phyloP scores from a whole-genome alignment of 2,329 filamentous ascomycete species.

The Aspergillus pseudotamarii region DNA sequence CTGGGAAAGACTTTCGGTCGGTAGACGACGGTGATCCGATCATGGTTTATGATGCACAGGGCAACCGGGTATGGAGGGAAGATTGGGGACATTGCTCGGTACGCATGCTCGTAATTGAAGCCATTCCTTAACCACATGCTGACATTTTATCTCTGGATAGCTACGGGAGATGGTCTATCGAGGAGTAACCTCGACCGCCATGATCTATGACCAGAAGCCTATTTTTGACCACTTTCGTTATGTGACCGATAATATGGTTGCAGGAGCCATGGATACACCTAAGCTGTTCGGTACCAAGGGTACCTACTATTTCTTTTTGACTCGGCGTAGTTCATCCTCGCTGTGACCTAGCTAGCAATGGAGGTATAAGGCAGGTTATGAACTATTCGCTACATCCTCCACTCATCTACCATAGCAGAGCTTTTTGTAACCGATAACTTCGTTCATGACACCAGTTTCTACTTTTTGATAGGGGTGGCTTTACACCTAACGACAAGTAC shows the following conservation, averaged over 20 bases:
- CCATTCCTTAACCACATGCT: not conserved
- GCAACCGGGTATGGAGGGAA: not conserved
- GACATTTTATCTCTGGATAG: not conserved
- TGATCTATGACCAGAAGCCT: constrained; percentile 24
- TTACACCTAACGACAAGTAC: too few species aligned
- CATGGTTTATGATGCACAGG: not conserved
- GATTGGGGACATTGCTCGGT: not conserved
- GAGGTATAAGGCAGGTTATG: too few species aligned
- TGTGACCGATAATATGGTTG: constrained; percentile 18
- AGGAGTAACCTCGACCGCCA: constrained; percentile 18
- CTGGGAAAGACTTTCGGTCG: not conserved
- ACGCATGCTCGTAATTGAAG: not conserved
- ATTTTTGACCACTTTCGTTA: constrained; percentile 28
- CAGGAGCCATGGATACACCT: constrained; percentile 23
- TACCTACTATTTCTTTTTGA: not conserved
- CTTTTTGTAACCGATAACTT: too few species aligned
- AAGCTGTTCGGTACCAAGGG: not conserved
- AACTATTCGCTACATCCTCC: too few species aligned
- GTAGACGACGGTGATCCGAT: not conserved
- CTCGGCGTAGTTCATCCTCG: not conserved
- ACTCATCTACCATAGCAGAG: too few species aligned
- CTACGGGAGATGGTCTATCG: constrained; percentile 23
- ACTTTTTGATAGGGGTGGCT: too few species aligned
- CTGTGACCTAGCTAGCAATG: not conserved
- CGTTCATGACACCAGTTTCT: too few species aligned